phyloP scores from a whole-genome alignment of 2,329 filamentous ascomycete genomes.

The Phoma herbarum region DNA sequence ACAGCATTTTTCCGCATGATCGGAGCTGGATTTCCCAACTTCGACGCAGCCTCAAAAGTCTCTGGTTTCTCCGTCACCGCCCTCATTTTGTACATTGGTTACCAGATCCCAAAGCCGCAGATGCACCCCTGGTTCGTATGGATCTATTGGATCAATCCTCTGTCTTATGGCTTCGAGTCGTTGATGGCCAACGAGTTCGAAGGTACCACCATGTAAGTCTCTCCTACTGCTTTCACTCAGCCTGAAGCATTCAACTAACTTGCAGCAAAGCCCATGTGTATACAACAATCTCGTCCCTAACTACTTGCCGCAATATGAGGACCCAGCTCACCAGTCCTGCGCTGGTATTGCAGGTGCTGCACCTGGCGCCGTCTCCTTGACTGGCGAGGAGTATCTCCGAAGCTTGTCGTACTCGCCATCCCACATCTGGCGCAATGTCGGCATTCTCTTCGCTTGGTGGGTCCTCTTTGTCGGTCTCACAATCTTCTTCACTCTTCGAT shows the following conservation, averaged over 20 bases:
- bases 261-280: slow-evolving; percentile 52
- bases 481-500: slow-evolving; percentile 64
- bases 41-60: slow-evolving; percentile 64
- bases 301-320: slow-evolving; percentile 58
- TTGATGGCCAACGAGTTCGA: slow-evolving; percentile 75
- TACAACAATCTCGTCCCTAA: slow-evolving; percentile 60
- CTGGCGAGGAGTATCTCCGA: slow-evolving; percentile 66
- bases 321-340: slow-evolving; percentile 60
- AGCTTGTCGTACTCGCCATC: slow-evolving; percentile 56
- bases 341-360: slow-evolving; percentile 66
- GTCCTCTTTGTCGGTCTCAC: slow-evolving; percentile 62
- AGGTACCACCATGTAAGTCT: slow-evolving; percentile 45
- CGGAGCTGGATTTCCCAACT: slow-evolving; percentile 71
- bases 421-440: slow-evolving; percentile 52
- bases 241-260: too few species aligned
- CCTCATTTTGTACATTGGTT: slow-evolving; percentile 70
- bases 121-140: slow-evolving; percentile 64
- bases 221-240: too few species aligned
- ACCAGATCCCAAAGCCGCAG: slow-evolving; percentile 59
- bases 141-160: slow-evolving; percentile 76
- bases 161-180: slow-evolving; percentile 80
- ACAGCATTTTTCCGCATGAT: slow-evolving; percentile 84
- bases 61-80: slow-evolving; percentile 65
- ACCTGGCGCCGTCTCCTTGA: slow-evolving; percentile 59
- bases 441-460: slow-evolving; percentile 57